Percentiles rank a stretch among this genome's conserved stretches.
These are phyloP conservation scores for Syzygium oleosum DNA, from an alignment of 345 rosid species.

Conservation along the genomic window DNA sequence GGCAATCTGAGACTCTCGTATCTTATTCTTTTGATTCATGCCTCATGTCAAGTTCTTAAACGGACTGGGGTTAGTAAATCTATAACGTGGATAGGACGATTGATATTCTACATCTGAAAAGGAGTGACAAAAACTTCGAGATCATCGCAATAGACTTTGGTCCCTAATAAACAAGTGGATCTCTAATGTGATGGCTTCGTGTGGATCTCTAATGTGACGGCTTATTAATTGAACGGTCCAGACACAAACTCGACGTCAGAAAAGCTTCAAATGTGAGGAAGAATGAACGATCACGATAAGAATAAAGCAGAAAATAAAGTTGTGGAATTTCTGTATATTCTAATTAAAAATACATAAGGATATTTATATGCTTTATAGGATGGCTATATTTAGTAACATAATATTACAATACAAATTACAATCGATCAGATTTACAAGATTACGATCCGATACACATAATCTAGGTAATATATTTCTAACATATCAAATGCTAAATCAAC, in stretches of 20 bases:
- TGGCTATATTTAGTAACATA: no score
- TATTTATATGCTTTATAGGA: no score
- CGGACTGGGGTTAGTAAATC: neutral
- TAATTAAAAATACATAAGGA: no score
- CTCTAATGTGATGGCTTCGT: neutral
- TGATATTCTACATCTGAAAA: neutral
- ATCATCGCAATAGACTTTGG: neutral
- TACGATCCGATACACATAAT: no score
- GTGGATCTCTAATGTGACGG: no score
- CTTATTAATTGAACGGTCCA: neutral
- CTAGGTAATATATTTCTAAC: no score
- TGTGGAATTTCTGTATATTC: no score
- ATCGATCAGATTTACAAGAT: no score
- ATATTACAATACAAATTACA: no score
- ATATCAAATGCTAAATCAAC: neutral
- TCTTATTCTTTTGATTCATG: neutral
- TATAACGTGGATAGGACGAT: neutral
- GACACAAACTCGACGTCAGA: neutral
- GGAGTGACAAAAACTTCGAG: neutral
- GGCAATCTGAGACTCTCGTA: neutral
- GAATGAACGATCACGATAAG: neutral
- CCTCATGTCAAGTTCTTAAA: neutral
- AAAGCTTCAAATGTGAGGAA: neutral
- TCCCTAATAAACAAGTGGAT: neutral
- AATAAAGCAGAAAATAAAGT: no score